A percentile compares a stretch with the other conserved stretches of the same genome.
These are phyloP conservation scores for Arthrobotrys pseudoclavata DNA, from an alignment of 2,329 filamentous ascomycete genomes.

Conservation along the genomic window DNA sequence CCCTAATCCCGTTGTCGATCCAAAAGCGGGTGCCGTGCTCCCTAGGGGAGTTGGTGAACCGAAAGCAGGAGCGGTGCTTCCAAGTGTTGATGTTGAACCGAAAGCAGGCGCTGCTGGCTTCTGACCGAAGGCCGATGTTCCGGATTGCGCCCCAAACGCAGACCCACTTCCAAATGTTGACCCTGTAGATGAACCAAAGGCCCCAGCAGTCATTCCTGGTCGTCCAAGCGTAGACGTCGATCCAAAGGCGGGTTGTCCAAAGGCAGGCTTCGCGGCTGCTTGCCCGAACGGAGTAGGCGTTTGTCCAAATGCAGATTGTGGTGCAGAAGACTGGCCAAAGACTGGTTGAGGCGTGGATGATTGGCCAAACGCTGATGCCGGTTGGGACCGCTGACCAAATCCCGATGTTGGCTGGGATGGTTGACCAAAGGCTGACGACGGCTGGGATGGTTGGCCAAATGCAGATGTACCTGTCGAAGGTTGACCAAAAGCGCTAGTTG, in stretches of 20 bases:
- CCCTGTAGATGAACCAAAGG: constrained; percentile 68
- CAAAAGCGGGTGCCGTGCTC: constrained; percentile 30
- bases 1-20: constrained; percentile 31
- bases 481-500: constrained; percentile 53
- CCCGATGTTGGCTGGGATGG: constrained; percentile 20
- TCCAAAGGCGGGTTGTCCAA: constrained; percentile 69
- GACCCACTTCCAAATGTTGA: constrained; percentile 65
- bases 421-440: constrained; percentile 48
- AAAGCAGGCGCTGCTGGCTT: constrained; percentile 48
- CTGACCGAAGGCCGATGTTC: constrained; percentile 68
- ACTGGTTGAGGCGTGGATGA: constrained; percentile 19
- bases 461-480: constrained; percentile 49
- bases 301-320: constrained; percentile 63
- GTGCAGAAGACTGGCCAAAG: background rate
- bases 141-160: constrained; percentile 67
- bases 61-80: constrained; percentile 13
- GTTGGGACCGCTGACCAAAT: constrained; percentile 38
- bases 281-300: constrained; percentile 62
- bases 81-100: constrained; percentile 28
- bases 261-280: constrained; percentile 64
- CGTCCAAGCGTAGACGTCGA: constrained; percentile 70
- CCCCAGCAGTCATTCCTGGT: constrained; percentile 67
- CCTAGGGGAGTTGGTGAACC: constrained; percentile 35
- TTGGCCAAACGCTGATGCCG: constrained; percentile 58
- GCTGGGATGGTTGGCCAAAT: constrained; percentile 55